These are phyloP conservation scores for Primulina eburnea DNA, from an alignment of 257 asterid genomes.

Conservation along the genomic window DNA sequence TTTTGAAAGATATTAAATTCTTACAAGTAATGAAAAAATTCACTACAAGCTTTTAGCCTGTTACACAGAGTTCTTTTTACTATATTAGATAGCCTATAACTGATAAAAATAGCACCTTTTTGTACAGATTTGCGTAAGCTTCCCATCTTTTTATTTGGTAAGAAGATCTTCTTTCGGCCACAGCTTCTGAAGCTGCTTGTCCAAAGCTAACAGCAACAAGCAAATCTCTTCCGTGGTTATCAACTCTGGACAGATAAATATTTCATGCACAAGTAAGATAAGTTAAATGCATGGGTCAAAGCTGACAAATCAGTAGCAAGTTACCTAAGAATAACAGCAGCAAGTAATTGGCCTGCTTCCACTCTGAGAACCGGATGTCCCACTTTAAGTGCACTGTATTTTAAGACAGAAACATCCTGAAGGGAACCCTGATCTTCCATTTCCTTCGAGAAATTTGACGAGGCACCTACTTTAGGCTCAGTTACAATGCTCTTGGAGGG, in stretches of 20 bases:
- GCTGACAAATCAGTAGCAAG: slow-evolving; percentile 23
- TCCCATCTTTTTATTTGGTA: slow-evolving; percentile 82
- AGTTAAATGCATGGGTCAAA: slow-evolving; percentile 14
- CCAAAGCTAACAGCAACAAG: slow-evolving; percentile 96
- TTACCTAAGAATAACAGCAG: slow-evolving; percentile 92
- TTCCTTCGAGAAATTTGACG: slow-evolving; percentile 50
- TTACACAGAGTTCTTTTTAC: slow-evolving; percentile 14
- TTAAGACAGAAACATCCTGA: slow-evolving; percentile 42
- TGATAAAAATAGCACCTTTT: slow-evolving; percentile 51
- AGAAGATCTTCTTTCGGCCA: slow-evolving; percentile 84
- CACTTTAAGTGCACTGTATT: slow-evolving; percentile 66
- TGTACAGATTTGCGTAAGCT: slow-evolving; percentile 78
- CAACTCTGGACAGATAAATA: slow-evolving; percentile 54
- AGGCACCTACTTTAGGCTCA: slow-evolving; percentile 41
- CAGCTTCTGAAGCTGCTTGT: slow-evolving; percentile 74
- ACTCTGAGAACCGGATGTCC: slow-evolving; percentile 98
- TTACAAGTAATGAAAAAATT: not conserved
- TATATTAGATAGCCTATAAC: not conserved
- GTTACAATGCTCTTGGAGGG: slow-evolving; percentile 44
- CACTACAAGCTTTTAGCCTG: slow-evolving; percentile 6
- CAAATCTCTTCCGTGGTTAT: slow-evolving; percentile 77
- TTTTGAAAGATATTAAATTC: not conserved
- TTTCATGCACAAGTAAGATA: slow-evolving; percentile 22
- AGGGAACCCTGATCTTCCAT: slow-evolving; percentile 53
- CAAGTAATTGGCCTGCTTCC: slow-evolving; percentile 89